Evolutionary conservation across 2,329 filamentous ascomycete species (phyloP).

Genomic region (Aureobasidium leucospermi): DNA sequence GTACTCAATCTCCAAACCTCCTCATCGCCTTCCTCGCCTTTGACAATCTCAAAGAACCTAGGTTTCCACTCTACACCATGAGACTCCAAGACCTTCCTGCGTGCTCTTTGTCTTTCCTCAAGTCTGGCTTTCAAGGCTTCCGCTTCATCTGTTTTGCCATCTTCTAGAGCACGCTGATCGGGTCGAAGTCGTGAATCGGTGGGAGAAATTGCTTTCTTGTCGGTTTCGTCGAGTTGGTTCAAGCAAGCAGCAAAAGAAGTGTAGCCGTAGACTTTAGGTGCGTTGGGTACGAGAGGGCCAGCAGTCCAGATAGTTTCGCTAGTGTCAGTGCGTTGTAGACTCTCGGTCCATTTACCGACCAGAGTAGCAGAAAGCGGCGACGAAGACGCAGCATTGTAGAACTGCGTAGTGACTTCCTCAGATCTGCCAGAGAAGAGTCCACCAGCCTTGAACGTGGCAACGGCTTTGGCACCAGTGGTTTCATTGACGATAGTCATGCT

Average conservation of each 20-base stretch:
- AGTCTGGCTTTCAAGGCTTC: constrained; percentile 76
- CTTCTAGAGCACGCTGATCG: constrained; percentile 79
- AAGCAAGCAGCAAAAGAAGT: constrained; percentile 78
- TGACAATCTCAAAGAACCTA: constrained; percentile 74
- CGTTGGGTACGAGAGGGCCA: constrained; percentile 70
- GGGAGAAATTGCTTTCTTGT: constrained; percentile 64
- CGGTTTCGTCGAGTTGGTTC: constrained; percentile 80
- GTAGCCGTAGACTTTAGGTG: constrained; percentile 75
- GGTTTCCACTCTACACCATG: constrained; percentile 65
- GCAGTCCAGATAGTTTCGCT: constrained; percentile 70
- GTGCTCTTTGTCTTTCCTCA: constrained; percentile 74
- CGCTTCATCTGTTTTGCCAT: constrained; percentile 72
- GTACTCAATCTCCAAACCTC: constrained; percentile 58
- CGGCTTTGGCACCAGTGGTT: constrained; percentile 70
- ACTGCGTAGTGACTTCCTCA: constrained; percentile 78
- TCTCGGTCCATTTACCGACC: constrained; percentile 75
- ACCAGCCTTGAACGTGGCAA: constrained; percentile 86
- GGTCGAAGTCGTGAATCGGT: constrained; percentile 81
- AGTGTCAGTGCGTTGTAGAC: constrained; percentile 56
- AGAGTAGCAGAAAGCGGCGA: constrained; percentile 62
- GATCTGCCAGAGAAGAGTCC: constrained; percentile 95
- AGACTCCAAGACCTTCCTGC: constrained; percentile 69
- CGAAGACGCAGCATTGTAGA: constrained; percentile 47
- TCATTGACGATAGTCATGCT: constrained; percentile 83
- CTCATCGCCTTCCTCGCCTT: constrained; percentile 28